Conservation (phyloP, 2,329 filamentous ascomycete genomes). For the Fusarium paranaense region DNA sequence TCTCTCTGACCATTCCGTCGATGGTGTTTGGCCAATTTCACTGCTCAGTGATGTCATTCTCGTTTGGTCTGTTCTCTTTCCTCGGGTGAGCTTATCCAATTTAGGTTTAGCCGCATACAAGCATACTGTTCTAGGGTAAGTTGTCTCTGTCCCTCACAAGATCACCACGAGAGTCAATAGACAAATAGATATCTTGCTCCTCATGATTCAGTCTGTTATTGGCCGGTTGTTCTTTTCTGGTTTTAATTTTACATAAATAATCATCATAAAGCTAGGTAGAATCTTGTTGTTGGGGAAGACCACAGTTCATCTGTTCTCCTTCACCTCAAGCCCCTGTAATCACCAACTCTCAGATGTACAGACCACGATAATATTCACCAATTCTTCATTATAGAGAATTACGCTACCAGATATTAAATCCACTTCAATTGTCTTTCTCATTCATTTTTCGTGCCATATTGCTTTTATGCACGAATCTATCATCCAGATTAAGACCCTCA, state of each 20-base stretch:
- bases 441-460: neutral
- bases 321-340: neutral
- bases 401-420: neutral
- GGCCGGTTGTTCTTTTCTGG: fast-evolving
- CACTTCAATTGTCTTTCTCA: neutral
- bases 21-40: neutral
- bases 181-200: neutral
- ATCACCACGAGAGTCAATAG: neutral
- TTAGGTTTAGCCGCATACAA: neutral
- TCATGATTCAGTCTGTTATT: neutral
- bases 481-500: neutral
- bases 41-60: neutral
- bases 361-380: neutral
- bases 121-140: neutral
- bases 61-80: neutral
- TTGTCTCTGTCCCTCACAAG: neutral
- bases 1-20: neutral
- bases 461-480: neutral
- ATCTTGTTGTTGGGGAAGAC: neutral
- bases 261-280: neutral
- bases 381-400: neutral
- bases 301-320: neutral
- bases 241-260: fast-evolving
- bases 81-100: neutral
- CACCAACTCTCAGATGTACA: neutral